A percentile compares a stretch with the other conserved stretches of the same genome.
Conservation (phyloP, 345 rosid species). For the Adansonia digitata region DNA sequence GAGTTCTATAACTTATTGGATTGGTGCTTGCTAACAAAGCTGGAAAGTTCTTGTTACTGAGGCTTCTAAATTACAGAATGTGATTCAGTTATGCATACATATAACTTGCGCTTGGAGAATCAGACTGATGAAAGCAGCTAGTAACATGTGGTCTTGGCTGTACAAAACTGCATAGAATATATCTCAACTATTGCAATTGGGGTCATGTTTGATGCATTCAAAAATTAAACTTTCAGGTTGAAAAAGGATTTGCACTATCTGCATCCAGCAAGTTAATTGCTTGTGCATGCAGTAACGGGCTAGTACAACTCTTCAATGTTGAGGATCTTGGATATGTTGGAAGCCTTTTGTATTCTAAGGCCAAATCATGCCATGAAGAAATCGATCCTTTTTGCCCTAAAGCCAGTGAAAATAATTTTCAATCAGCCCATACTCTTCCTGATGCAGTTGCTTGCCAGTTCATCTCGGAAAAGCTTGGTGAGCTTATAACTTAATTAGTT, state of each 20-base stretch:
- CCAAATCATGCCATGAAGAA: constrained; percentile 30
- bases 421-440: constrained; percentile 32
- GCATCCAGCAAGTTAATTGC: constrained; percentile 61
- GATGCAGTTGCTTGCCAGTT: constrained; percentile 87
- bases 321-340: constrained; percentile 43
- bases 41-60: neutral
- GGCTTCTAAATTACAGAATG: neutral
- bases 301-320: constrained; percentile 42
- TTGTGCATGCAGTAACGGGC: constrained; percentile 75
- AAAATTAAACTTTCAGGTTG: constrained; percentile 52
- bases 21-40: neutral
- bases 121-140: neutral
- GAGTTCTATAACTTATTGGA: neutral
- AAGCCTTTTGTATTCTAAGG: constrained; percentile 44
- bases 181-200: constrained; percentile 1
- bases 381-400: constrained; percentile 15
- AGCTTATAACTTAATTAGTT: constrained; percentile 20
- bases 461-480: constrained; percentile 53
- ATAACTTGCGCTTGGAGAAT: neutral
- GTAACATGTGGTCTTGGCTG: neutral
- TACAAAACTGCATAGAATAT: neutral
- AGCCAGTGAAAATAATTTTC: constrained; percentile 23
- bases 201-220: neutral
- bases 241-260: constrained; percentile 64
- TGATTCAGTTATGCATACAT: neutral